Conservation (phyloP, 345 rosid species). For the Sonneratia alba region DNA sequence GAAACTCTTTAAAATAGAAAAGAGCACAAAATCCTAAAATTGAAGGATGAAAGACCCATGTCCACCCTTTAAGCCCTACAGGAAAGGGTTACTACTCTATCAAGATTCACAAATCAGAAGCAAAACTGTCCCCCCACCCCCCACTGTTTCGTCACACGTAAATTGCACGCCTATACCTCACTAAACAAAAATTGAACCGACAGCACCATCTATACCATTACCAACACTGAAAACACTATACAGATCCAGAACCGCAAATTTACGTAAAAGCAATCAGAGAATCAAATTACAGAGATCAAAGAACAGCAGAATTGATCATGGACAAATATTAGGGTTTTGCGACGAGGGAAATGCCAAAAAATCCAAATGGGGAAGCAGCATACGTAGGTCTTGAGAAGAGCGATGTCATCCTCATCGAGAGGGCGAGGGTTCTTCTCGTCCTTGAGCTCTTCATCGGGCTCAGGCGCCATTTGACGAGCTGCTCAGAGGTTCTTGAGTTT, state of each 20-base stretch:
- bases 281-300: background rate
- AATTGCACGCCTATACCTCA: background rate
- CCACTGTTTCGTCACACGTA: background rate
- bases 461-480: no score
- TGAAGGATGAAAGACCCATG: background rate
- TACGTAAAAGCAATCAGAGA: background rate
- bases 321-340: background rate
- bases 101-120: background rate
- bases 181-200: background rate
- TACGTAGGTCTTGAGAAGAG: slow-evolving; percentile 92
- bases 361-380: background rate
- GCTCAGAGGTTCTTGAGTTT: no score
- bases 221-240: background rate
- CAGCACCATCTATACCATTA: background rate
- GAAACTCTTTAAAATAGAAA: background rate
- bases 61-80: background rate
- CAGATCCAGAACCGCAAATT: background rate
- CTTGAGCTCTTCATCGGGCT: slow-evolving; percentile 30
- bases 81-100: background rate
- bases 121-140: background rate
- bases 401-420: slow-evolving; percentile 82
- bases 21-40: background rate
- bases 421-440: slow-evolving; percentile 89
- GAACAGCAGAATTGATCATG: background rate
- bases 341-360: slow-evolving; percentile 3